These are phyloP conservation scores for Kuraishia ogatae DNA, from an alignment of 805 yeast genomes.

Conservation along the genomic window DNA sequence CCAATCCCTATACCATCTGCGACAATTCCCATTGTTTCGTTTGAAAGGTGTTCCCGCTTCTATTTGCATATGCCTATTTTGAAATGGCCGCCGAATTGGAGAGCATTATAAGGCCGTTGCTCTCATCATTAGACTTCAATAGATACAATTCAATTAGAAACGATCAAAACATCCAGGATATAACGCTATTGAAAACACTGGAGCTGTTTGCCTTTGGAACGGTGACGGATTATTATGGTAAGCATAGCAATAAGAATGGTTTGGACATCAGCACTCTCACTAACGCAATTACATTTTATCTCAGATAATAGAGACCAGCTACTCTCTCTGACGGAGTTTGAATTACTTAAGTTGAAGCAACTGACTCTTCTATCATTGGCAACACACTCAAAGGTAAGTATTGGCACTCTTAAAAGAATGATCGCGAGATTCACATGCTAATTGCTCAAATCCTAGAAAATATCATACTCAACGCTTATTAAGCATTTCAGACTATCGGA, in stretches of 20 bases:
- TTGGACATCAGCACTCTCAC: too few relatives aligned
- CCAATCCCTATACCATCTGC: too few relatives aligned
- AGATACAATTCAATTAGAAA: constrained; percentile 11
- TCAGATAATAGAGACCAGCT: constrained; percentile 2
- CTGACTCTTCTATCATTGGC: constrained; percentile 11
- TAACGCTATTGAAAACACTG: constrained; percentile 6
- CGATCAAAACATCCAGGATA: background rate
- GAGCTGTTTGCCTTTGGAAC: constrained; percentile 21
- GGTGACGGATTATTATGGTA: constrained; percentile 11
- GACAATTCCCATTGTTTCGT: background rate
- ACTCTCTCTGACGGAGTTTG: constrained; percentile 5
- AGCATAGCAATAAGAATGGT: background rate
- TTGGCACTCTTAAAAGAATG: background rate
- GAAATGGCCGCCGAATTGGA: background rate
- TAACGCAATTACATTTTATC: background rate
- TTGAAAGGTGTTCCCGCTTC: background rate
- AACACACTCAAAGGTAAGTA: background rate
- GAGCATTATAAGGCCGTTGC: background rate
- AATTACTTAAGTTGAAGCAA: constrained; percentile 13
- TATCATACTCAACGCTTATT: background rate
- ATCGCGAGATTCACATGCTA: background rate
- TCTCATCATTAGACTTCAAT: constrained; percentile 11
- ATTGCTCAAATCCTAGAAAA: background rate
- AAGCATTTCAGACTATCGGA: background rate
- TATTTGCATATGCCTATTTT: background rate